phyloP scores from a whole-genome alignment of 768 basidiomycete genomes.

The Coprinopsis cinerea region DNA sequence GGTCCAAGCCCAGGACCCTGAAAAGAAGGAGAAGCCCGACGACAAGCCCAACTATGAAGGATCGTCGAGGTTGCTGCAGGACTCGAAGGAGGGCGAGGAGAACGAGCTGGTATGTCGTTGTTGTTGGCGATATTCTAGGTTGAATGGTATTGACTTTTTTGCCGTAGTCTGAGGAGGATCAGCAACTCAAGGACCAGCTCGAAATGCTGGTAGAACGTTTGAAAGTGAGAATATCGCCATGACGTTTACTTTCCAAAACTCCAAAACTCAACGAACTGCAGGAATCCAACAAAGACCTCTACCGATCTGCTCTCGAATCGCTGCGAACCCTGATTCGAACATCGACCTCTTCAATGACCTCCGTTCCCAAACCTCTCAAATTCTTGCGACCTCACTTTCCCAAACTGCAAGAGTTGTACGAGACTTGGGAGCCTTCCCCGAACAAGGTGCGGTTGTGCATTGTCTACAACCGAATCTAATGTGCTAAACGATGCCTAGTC shows the following conservation, averaged over 20 bases:
- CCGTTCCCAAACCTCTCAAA: slow-evolving; percentile 97
- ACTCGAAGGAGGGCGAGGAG: slow-evolving; percentile 49
- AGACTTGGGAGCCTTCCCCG: slow-evolving; percentile 72
- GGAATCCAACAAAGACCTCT: slow-evolving; percentile 85
- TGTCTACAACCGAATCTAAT: not conserved
- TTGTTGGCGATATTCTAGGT: not conserved
- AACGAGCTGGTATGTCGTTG: slow-evolving; percentile 70
- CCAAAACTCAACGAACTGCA: slow-evolving; percentile 26
- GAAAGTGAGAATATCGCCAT: slow-evolving; percentile 49
- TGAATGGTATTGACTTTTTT: slow-evolving; percentile 7
- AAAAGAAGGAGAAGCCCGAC: slow-evolving; percentile 58
- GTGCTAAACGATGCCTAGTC: slow-evolving; percentile 44
- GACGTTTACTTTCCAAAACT: not conserved
- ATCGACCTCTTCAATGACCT: slow-evolving; percentile 98
- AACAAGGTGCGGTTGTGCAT: slow-evolving; percentile 50
- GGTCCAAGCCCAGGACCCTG: slow-evolving; percentile 70
- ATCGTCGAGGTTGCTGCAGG: slow-evolving; percentile 47
- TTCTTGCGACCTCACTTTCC: slow-evolving; percentile 95
- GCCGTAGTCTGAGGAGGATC: slow-evolving; percentile 87
- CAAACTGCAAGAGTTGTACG: slow-evolving; percentile 76
- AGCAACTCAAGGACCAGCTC: slow-evolving; percentile 86
- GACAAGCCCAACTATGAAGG: slow-evolving; percentile 33
- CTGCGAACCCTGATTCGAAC: slow-evolving; percentile 91
- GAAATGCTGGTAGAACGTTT: slow-evolving; percentile 96
- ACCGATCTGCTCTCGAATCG: slow-evolving; percentile 88